Evolutionary conservation across 306 rosid species (phyloP), one percentile per base, ranked within the genome.

Genomic region (Cotoneaster glaucophyllus): DNA sequence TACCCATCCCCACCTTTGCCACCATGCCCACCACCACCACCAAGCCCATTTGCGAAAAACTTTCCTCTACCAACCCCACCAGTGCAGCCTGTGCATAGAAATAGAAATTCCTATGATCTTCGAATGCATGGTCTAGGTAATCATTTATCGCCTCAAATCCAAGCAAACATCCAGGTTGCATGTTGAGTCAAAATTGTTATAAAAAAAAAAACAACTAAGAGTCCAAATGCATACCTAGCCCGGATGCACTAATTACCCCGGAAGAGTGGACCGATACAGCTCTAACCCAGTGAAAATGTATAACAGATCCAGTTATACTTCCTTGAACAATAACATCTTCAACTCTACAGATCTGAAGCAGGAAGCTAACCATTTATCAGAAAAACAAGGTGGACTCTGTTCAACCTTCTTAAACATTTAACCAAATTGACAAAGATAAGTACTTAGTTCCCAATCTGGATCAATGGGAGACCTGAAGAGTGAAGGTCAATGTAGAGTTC

Each of bases 1-100:
- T 85, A 92, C 68, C 97, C 98, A 73, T 92, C 93, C 39, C 97
- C 98, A n/a, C 98, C 98, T 81, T 81, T 83, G 31, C 98, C 98
- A 74, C 98, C 98, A 86, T 95, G 96, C 53, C 98, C 97, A 5
- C 96, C 98, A 14, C 98, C 98, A 8, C 96, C 89, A 37, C 93
- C 90, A 79, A 95, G 79, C 77, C 97, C 97, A 81, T 92, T 89
- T 71, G 81, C 85, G 26, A 83, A 66, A 80, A 81, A 58, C 72
- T 85, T 85, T 74, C 96, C 98, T 80, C 85, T 87, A 74, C 98
- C 98, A 80, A 89, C 57, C 71, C 98, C 98, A 80, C 88, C 89
- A 63, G 79, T 89, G 84, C 98, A 95, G 69, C 98, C 98, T 95
- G 82, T 80, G 82, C 43, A 68, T 24, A 64, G 56, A 89, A 76